A percentile compares a stretch with the other conserved stretches of the same genome.
phyloP scores from a whole-genome alignment of 129 eudicot species.

The Escallonia herrerae region DNA sequence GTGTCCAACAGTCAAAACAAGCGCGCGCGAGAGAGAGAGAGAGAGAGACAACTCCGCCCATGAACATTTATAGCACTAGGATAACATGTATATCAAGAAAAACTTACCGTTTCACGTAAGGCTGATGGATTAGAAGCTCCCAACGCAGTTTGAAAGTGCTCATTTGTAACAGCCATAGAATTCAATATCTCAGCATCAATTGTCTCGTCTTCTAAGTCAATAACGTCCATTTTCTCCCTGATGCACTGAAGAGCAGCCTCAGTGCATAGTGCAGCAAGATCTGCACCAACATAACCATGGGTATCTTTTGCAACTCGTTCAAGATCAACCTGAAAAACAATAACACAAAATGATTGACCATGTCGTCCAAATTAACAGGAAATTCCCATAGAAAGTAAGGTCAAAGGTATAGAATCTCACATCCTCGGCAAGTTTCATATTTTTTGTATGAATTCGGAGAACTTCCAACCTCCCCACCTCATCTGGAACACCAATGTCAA shows the following conservation, averaged over 20 bases:
- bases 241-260: constrained; percentile 41
- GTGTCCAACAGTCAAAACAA: too few relatives aligned
- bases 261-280: constrained; percentile 39
- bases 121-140: constrained; percentile 31
- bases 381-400: not conserved
- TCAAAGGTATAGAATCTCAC: constrained; percentile 9
- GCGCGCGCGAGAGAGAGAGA: too few relatives aligned
- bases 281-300: constrained; percentile 42
- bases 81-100: too few relatives aligned
- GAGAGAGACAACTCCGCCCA: too few relatives aligned
- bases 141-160: constrained; percentile 31
- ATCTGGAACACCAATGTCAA: constrained; percentile 61
- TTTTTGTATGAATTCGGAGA: constrained; percentile 52
- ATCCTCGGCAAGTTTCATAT: constrained; percentile 40
- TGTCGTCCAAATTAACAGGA: not conserved
- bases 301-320: constrained; percentile 30
- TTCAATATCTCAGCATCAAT: constrained; percentile 35
- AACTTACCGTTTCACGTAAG: constrained; percentile 34
- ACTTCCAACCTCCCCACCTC: constrained; percentile 56
- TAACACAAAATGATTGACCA: not conserved
- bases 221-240: constrained; percentile 37
- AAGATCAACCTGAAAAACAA: constrained; percentile 32
- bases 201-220: constrained; percentile 31
- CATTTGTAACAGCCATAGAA: constrained; percentile 38
- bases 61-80: too few relatives aligned